These are phyloP conservation scores for Kalaharituber pfeilii DNA, from an alignment of 2,329 filamentous ascomycete species.

Conservation along the genomic window DNA sequence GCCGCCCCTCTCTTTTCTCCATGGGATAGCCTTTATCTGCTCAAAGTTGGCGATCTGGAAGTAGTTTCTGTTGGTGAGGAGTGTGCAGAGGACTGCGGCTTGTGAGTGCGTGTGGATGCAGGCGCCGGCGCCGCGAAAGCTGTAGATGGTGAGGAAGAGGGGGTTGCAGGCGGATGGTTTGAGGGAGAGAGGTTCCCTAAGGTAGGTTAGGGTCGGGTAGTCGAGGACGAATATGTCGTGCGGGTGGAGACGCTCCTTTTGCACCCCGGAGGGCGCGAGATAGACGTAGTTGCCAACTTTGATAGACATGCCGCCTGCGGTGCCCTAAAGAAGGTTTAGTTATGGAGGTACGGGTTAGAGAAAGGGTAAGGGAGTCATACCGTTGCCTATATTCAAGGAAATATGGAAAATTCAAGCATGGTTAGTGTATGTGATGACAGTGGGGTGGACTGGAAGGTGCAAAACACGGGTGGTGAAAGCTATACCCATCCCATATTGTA, in stretches of 20 bases:
- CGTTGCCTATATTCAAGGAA: background rate
- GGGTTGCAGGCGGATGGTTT: conserved; percentile 95
- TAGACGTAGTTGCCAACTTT: conserved; percentile 67
- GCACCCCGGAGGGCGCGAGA: conserved; percentile 87
- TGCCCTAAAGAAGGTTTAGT: conserved; percentile 44
- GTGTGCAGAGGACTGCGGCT: conserved; percentile 86
- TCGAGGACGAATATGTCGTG: conserved; percentile 90
- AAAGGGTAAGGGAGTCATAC: background rate
- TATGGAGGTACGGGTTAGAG: conserved; percentile 2
- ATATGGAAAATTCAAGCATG: no score
- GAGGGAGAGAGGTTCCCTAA: conserved; percentile 53
- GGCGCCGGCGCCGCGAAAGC: conserved; percentile 64
- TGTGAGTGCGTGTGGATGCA: conserved; percentile 94
- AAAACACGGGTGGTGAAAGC: background rate
- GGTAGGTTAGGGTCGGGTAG: conserved; percentile 52
- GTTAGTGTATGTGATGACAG: conserved; percentile 4
- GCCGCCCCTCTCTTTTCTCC: conserved; percentile 36
- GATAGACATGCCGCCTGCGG: conserved; percentile 66
- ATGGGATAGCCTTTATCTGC: conserved; percentile 75
- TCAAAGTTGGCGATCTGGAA: conserved; percentile 97
- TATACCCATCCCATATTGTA: conserved; percentile 91
- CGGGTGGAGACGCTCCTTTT: conserved; percentile 89
- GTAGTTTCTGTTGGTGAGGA: conserved; percentile 41
- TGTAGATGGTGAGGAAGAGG: conserved; percentile 89
- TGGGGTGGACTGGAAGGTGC: conserved; percentile 7